Evolutionary conservation across 2,329 filamentous ascomycete species (phyloP).

Genomic region (Venturia oleaginea): DNA sequence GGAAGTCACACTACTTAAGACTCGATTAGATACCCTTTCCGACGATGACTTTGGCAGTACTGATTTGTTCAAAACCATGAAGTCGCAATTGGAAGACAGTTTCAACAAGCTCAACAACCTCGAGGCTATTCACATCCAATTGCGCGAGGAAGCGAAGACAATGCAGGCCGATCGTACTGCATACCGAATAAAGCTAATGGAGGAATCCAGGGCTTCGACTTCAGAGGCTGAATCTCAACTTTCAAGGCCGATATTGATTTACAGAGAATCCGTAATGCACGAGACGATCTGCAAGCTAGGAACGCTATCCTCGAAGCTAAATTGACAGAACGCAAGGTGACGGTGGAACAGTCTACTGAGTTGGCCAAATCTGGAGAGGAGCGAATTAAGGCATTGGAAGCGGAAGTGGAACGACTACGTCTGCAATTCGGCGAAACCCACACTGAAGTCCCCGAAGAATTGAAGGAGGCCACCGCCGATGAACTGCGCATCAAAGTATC

Average conservation of each 20-base stretch:
- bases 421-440: conserved; percentile 41
- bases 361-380: conserved; percentile 70
- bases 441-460: conserved; percentile 7
- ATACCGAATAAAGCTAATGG: conserved; percentile 72
- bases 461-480: conserved; percentile 41
- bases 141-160: conserved; percentile 78
- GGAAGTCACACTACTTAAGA: conserved; percentile 66
- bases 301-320: conserved; percentile 68
- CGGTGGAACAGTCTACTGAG: conserved; percentile 68
- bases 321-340: conserved; percentile 65
- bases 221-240: conserved; percentile 76
- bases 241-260: conserved; percentile 72
- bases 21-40: conserved; percentile 54
- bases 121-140: conserved; percentile 75
- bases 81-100: conserved; percentile 82
- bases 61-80: conserved; percentile 87
- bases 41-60: conserved; percentile 93
- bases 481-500: conserved; percentile 65
- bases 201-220: conserved; percentile 63
- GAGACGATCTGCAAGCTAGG: conserved; percentile 81
- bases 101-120: conserved; percentile 87
- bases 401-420: conserved; percentile 65
- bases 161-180: conserved; percentile 74
- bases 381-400: conserved; percentile 72
- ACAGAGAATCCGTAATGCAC: conserved; percentile 69